Base-by-base conservation (phyloP, 768 basidiomycete genomes). In the Dioszegia crocea region DNA sequence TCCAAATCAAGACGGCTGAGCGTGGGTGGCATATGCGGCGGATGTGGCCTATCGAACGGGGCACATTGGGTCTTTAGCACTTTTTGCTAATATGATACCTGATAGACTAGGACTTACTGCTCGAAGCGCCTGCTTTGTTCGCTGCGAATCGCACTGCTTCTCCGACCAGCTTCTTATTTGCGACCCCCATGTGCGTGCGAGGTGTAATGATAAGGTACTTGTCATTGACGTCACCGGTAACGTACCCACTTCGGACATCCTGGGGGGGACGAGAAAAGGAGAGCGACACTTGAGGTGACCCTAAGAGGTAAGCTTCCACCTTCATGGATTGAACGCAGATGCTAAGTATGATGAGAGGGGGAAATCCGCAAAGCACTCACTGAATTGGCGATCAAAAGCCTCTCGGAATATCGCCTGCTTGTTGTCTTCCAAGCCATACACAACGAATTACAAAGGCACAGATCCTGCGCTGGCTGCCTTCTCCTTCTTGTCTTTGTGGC, bases 401-500 rank as follows among this genome's bases (percentile, higher is more conserved):
- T 49, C 47, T 41, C 57, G 31, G 47, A 58, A 58, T 3, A 24
- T 27, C 3, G 2, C 46, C 17, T 58, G 51, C 39, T 53, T 19
- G 24, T 26, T 27, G 12, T 30, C 4, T 2, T 5, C 36, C 21
- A 53, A 11, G 24, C 33, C 10, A 23, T 40, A 41, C 23, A 53
- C 26, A 8, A 53, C 51, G 24, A 40, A 53, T n/a, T 41, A 38
- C 33, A 24, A 24, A 5, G 51, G 38, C 21, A 16, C 21, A 21
- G 38, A 16, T 6, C 10, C 38, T 1, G 21, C 21, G 11, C 19
- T 14, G 8, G 16, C 31, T 2, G 30, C 3, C 24, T 53, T 53
- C 31, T 53, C 51, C 40, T 53, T 53, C 24, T 53, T 53, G 38
- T 53, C 51, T 53, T 53, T 53, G 23, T 53, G 51, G 51, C 39